These are phyloP conservation scores for Asparagopsis taxiformis DNA, from an alignment of 31 red algal genomes.

Conservation along the genomic window DNA sequence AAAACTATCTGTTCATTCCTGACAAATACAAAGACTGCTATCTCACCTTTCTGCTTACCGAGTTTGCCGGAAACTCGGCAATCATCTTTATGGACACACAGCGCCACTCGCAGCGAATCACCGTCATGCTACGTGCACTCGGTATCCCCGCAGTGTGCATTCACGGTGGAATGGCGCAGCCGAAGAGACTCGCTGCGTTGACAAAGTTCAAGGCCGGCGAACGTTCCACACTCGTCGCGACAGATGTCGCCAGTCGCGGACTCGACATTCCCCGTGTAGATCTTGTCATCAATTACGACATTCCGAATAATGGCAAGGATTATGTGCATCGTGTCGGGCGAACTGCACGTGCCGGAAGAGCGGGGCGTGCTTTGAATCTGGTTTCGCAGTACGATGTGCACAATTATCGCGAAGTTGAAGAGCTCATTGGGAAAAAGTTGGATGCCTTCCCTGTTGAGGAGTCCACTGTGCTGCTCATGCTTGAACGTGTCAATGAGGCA, in stretches of 20 bases:
- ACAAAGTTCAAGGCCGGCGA: constrained; percentile 91
- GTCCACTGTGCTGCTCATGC: constrained; percentile 76
- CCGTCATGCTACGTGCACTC: constrained; percentile 77
- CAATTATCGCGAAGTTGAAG: constrained; percentile 91
- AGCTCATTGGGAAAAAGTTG: constrained; percentile 94
- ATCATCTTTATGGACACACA: constrained; percentile 99
- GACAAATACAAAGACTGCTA: constrained; percentile 95
- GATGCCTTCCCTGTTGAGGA: constrained; percentile 76
- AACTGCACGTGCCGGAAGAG: constrained; percentile 85
- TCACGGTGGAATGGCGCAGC: constrained; percentile 95
- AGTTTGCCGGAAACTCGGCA: constrained; percentile 76
- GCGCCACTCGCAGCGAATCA: constrained; percentile 80
- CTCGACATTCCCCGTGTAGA: constrained; percentile 95
- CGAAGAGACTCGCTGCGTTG: constrained; percentile 82
- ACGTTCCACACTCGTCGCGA: constrained; percentile 82
- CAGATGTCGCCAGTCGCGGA: constrained; percentile 97
- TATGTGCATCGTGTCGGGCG: constrained; percentile 99
- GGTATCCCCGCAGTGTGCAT: constrained; percentile 87
- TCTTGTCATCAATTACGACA: constrained; percentile 96
- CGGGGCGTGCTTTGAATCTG: constrained; percentile 90
- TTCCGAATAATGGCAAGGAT: constrained; percentile 90
- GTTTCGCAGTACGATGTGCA: constrained; percentile 99
- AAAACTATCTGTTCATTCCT: constrained; percentile 92
- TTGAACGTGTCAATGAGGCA: constrained; percentile 84
- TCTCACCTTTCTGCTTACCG: constrained; percentile 73